Conservation (phyloP, 164 flowering plant species). For the Stephania yunnanensis region DNA sequence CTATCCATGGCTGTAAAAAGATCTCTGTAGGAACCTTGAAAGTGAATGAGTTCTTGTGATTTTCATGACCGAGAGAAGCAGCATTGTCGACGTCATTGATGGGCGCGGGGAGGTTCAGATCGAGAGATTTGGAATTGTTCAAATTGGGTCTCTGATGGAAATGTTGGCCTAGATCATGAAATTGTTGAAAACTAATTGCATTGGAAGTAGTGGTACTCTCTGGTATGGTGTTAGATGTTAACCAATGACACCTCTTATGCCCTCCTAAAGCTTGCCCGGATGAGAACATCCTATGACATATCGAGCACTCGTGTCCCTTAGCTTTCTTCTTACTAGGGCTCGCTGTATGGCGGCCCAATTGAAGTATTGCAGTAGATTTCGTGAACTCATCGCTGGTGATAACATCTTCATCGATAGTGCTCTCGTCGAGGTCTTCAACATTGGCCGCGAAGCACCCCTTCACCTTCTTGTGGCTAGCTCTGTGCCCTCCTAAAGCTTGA, state of each 20-base stretch:
- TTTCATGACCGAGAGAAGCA: constrained; percentile 17
- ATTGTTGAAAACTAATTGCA: constrained; percentile 28
- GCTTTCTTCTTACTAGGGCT: constrained; percentile 48
- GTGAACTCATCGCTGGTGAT: constrained; percentile 49
- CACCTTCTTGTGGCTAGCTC: constrained; percentile 96
- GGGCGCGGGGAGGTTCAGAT: constrained; percentile 73
- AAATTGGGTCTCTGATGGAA: constrained; percentile 21
- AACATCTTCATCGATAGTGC: constrained; percentile 39
- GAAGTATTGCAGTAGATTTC: constrained; percentile 21
- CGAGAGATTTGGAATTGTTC: constrained; percentile 34
- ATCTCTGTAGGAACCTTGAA: constrained; percentile 47
- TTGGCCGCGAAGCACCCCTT: constrained; percentile 87
- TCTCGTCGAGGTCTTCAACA: constrained; percentile 43
- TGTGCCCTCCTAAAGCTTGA: constrained; percentile 92
- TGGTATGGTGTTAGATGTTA: constrained; percentile 48
- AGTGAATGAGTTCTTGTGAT: constrained; percentile 18
- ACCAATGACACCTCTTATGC: constrained; percentile 97
- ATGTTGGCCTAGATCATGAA: constrained; percentile 18
- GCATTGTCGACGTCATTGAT: constrained; percentile 12
- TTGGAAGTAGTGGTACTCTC: constrained; percentile 30
- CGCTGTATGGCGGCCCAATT: constrained; percentile 20
- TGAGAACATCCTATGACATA: constrained; percentile 71
- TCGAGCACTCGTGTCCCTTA: constrained; percentile 81
- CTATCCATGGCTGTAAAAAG: constrained; percentile 43
- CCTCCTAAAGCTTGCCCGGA: constrained; percentile 95